Evolutionary conservation across 1,284 basidiomycete species (phyloP).

Genomic region (Irpex sp.): DNA sequence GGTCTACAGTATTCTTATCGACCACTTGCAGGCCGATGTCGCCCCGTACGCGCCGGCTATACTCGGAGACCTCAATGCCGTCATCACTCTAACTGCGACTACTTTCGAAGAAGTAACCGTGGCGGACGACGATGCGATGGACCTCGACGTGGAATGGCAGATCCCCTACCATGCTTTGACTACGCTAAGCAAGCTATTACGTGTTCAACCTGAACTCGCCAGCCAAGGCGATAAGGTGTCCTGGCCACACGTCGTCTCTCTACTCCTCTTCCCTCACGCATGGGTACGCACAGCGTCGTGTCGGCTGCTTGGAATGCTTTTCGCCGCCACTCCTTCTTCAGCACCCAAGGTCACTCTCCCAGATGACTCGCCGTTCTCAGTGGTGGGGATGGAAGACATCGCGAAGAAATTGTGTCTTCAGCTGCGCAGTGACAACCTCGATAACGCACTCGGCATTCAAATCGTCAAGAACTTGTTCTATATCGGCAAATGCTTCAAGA

Average conservation of each 20-base stretch:
- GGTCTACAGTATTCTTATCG: conserved; percentile 77
- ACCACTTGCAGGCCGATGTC: conserved; percentile 53
- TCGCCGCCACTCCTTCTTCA: conserved; percentile 46
- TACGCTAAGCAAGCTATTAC: conserved; percentile 62
- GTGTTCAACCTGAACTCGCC: conserved; percentile 49
- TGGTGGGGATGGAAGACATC: conserved; percentile 60
- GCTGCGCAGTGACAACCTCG: conserved; percentile 80
- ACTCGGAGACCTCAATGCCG: conserved; percentile 54
- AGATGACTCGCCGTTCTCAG: conserved; percentile 47
- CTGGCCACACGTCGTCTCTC: conserved; percentile 64
- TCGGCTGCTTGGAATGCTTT: conserved; percentile 74
- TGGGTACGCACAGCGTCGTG: conserved; percentile 90
- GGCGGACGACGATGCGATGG: conserved; percentile 38
- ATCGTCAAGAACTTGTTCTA: conserved; percentile 95
- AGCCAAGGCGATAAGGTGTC: conserved; percentile 40
- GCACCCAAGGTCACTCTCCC: conserved; percentile 32
- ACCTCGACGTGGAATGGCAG: conserved; percentile 72
- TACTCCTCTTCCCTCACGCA: conserved; percentile 88
- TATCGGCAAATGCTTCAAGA: conserved; percentile 76
- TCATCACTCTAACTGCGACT: conserved; percentile 47
- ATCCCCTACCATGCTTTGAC: conserved; percentile 81
- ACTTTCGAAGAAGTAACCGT: conserved; percentile 30
- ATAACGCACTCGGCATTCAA: conserved; percentile 77
- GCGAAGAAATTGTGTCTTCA: conserved; percentile 79
- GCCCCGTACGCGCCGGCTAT: conserved; percentile 48